These are phyloP conservation scores for Goniomonas avonlea DNA, from an alignment of 78 protist genomes.

Conservation along the genomic window DNA sequence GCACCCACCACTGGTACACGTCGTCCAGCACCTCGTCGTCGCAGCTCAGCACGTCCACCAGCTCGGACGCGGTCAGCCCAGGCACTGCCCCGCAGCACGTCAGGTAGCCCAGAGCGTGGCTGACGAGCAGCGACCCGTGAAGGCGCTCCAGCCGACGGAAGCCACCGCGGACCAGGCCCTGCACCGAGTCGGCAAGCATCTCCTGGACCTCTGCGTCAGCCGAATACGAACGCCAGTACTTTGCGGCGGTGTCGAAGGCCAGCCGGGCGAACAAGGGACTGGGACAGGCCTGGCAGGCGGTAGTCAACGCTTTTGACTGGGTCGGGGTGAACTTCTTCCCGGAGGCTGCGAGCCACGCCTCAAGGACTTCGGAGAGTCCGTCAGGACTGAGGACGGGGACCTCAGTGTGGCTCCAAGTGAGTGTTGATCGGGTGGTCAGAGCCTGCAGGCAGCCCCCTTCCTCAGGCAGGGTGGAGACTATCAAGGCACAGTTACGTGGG, in stretches of 20 bases:
- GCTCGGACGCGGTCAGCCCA: neutral
- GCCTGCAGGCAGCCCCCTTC: too few relatives aligned
- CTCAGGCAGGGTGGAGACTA: slow-evolving; percentile 16
- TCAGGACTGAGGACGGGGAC: too few relatives aligned
- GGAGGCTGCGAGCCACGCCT: too few relatives aligned
- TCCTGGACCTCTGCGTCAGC: neutral
- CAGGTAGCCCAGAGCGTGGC: neutral
- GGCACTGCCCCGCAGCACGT: neutral
- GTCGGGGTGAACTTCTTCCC: too few relatives aligned
- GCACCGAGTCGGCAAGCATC: neutral
- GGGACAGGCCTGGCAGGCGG: neutral
- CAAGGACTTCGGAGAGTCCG: too few relatives aligned
- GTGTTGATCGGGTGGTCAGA: too few relatives aligned
- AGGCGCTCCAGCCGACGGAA: neutral
- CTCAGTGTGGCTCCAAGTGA: too few relatives aligned
- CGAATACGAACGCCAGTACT: neutral
- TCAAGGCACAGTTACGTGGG: neutral
- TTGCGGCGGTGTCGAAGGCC: neutral
- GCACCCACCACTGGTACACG: neutral
- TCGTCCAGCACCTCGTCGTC: neutral
- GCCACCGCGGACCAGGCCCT: neutral
- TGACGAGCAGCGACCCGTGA: neutral
- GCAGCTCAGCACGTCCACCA: neutral
- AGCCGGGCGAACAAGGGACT: neutral
- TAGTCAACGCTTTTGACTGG: neutral